Evolutionary conservation across 495 filamentous ascomycete species (phyloP).

Genomic region (Glutinoglossum americanum): DNA sequence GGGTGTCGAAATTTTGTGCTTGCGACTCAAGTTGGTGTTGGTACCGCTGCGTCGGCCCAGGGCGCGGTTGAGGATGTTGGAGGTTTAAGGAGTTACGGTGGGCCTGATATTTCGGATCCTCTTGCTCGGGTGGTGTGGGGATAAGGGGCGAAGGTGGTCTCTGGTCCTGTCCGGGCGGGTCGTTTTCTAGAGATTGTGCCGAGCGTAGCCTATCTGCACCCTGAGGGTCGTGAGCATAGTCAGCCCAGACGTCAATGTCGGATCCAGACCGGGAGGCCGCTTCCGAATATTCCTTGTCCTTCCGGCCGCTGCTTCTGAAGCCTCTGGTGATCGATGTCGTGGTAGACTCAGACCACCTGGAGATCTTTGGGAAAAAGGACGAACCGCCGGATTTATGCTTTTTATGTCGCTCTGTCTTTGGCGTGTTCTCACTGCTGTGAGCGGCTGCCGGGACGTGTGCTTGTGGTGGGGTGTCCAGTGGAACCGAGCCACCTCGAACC

Average conservation of each 20-base stretch:
- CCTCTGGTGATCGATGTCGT: conserved; percentile 44
- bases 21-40: conserved; percentile 61
- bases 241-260: neutral
- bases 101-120: conserved; percentile 77
- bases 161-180: conserved; percentile 16
- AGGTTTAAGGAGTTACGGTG: conserved; percentile 77
- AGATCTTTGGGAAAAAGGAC: conserved; percentile 82
- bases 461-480: conserved; percentile 54
- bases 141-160: conserved; percentile 39
- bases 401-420: conserved; percentile 49
- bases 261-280: conserved; percentile 33
- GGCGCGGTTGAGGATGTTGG: conserved; percentile 76
- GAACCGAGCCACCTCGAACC: conserved; percentile 36
- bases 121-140: conserved; percentile 39
- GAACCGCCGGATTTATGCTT: conserved; percentile 85
- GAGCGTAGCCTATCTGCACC: conserved; percentile 53
- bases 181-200: conserved; percentile 15
- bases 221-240: conserved; percentile 27
- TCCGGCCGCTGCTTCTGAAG: conserved; percentile 29
- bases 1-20: conserved; percentile 44
- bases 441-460: conserved; percentile 29
- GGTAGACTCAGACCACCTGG: conserved; percentile 93
- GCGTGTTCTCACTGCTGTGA: conserved; percentile 56
- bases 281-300: conserved; percentile 21
- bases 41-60: conserved; percentile 61